Evolutionary conservation across 23 red algal genomes (phyloP).

Genomic region (Gracilariopsis chorda): DNA sequence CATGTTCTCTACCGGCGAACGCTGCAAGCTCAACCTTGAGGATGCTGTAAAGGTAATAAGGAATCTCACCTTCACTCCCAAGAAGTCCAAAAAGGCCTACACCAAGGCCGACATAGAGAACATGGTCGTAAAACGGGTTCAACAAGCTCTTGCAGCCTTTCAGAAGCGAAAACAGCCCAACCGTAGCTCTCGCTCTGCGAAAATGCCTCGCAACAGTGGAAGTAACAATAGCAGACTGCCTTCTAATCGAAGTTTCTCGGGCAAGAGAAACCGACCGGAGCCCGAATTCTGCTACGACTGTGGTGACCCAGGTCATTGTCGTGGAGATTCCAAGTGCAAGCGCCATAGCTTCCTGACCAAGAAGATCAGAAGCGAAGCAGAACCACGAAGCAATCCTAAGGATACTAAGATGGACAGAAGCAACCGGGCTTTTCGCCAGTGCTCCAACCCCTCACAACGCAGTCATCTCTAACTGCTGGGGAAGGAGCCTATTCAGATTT

Average conservation of each 20-base stretch:
- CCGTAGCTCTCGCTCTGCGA: too few relatives aligned
- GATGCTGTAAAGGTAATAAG: neutral
- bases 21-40: neutral
- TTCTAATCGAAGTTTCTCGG: too few relatives aligned
- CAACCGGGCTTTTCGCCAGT: conserved; percentile 21
- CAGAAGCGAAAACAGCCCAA: neutral
- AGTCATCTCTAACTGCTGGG: neutral
- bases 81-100: neutral
- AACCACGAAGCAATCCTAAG: neutral
- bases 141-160: neutral
- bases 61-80: neutral
- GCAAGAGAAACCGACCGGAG: too few relatives aligned
- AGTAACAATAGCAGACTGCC: neutral
- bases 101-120: neutral
- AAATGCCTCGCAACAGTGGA: too few relatives aligned
- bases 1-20: neutral
- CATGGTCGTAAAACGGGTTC: neutral
- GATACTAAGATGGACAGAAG: neutral
- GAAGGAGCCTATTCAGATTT: neutral
- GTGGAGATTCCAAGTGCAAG: neutral
- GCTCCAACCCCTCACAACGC: neutral
- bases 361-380: neutral
- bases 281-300: neutral
- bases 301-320: neutral
- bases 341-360: neutral